Evolutionary conservation across 2,329 filamentous ascomycete genomes (phyloP), one percentile per base, ranked within the genome.

Genomic region (Dactylellina haptotyla): DNA sequence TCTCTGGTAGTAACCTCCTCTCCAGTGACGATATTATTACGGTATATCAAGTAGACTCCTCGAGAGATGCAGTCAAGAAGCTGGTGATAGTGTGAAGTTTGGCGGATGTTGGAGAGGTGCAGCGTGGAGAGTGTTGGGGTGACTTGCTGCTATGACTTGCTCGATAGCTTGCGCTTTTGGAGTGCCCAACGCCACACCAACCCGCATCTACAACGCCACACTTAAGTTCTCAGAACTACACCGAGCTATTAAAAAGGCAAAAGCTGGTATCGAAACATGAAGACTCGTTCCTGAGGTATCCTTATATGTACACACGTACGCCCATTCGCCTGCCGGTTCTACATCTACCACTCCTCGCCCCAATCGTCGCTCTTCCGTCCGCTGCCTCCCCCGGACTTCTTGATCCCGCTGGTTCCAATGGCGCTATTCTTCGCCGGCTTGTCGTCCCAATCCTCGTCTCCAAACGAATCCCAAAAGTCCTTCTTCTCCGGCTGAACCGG

Each of bases 401-500:
- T 88, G 84, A 89, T 86, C 16, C 87, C 87, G 75, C 84, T 84
- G n/a, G 88, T 90, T 6, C 88, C 88, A 75, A 89, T 85, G 28
- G 83, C 82, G 56, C 84, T 85, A 50, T 83, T 82, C 73, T 81
- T 82, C 59, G 30, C 54, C 58, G 39, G 53, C 8, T 67, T 57
- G 30, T 64, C 56, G 23, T 59, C 50, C 82, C 75, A 84, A 82
- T 83, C 84, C 84, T 71, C 85, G 84, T 86, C 87, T 0, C 92
- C 89, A 81, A 98, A 97, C 77, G 90, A 90, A 80, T 97, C 93
- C 93, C 93, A 97, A 82, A 97, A 97, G 77, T 91, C 90, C 80
- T 90, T 90, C 81, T 89, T 90, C 72, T 88, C 87, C 5, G 86
- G 86, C 80, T 90, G 85, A 84, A 80, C 77, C 20, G 64, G 23